These are phyloP conservation scores for Staphylotrichum tortipilum DNA, from an alignment of 495 filamentous ascomycete species.

Conservation along the genomic window DNA sequence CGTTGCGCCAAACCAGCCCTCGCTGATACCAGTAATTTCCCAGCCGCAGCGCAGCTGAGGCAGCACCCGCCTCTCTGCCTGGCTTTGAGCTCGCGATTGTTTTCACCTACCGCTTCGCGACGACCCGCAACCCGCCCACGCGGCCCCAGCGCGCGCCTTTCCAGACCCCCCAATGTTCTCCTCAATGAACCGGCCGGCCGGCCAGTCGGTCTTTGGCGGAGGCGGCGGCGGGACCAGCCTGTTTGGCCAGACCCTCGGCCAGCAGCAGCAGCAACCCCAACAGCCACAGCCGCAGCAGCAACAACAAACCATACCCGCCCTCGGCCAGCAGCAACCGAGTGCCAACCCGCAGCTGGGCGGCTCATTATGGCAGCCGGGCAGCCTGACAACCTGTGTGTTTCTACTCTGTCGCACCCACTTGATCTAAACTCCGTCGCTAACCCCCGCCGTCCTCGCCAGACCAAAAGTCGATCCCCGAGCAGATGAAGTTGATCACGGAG, in stretches of 20 bases:
- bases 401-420: background rate
- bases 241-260: constrained; percentile 19
- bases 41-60: background rate
- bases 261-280: constrained; percentile 18
- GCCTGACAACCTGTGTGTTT: constrained; percentile 35
- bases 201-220: constrained; percentile 19
- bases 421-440: no score
- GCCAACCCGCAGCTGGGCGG: constrained; percentile 28
- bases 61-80: no score
- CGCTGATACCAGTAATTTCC: background rate
- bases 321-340: constrained; percentile 28
- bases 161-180: constrained; percentile 12
- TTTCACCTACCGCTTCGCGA: background rate
- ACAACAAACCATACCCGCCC: constrained; percentile 19
- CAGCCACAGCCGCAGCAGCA: constrained; percentile 28
- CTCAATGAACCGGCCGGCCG: constrained; percentile 13
- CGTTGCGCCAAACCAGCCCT: background rate
- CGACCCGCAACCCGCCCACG: background rate
- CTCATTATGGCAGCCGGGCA: constrained; percentile 42
- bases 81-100: background rate
- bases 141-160: background rate
- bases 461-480: constrained; percentile 76
- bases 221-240: constrained; percentile 13
- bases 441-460: constrained; percentile 27
- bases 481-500: constrained; percentile 64